These are phyloP conservation scores for Aspergillus cavernicola DNA, from an alignment of 495 filamentous ascomycete genomes.

Conservation along the genomic window DNA sequence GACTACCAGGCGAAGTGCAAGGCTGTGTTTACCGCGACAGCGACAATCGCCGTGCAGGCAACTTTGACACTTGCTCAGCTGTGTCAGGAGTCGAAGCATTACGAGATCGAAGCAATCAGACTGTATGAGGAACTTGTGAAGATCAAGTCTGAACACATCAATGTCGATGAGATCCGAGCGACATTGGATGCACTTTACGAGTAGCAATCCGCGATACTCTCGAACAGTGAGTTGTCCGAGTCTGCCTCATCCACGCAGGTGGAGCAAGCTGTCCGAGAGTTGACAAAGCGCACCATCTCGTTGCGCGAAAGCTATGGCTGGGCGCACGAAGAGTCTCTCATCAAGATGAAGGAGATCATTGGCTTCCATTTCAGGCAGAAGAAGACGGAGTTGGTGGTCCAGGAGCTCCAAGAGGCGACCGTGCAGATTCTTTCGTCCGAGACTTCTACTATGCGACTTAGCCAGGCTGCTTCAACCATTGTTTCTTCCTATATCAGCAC, in stretches of 20 bases:
- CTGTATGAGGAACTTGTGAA: slow-evolving; percentile 38
- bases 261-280: slow-evolving; percentile 27
- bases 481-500: slow-evolving; percentile 32
- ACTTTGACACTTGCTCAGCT: slow-evolving; percentile 36
- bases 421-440: slow-evolving; percentile 34
- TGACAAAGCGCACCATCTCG: slow-evolving; percentile 29
- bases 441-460: slow-evolving; percentile 28
- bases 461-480: slow-evolving; percentile 28
- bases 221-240: slow-evolving; percentile 18
- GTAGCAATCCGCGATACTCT: slow-evolving; percentile 29
- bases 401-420: slow-evolving; percentile 35
- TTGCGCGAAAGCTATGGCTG: slow-evolving; percentile 34
- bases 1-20: slow-evolving; percentile 33
- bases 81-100: slow-evolving; percentile 38
- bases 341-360: slow-evolving; percentile 34
- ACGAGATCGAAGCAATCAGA: slow-evolving; percentile 32
- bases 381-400: slow-evolving; percentile 23
- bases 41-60: slow-evolving; percentile 35
- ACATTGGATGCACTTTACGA: slow-evolving; percentile 39
- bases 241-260: slow-evolving; percentile 27
- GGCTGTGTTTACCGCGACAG: slow-evolving; percentile 31
- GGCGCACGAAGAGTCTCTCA: slow-evolving; percentile 39
- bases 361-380: slow-evolving; percentile 32
- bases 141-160: slow-evolving; percentile 25
- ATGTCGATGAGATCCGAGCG: slow-evolving; percentile 30